phyloP scores from a whole-genome alignment of 78 protist species.

The Monosiga brevicollis region DNA sequence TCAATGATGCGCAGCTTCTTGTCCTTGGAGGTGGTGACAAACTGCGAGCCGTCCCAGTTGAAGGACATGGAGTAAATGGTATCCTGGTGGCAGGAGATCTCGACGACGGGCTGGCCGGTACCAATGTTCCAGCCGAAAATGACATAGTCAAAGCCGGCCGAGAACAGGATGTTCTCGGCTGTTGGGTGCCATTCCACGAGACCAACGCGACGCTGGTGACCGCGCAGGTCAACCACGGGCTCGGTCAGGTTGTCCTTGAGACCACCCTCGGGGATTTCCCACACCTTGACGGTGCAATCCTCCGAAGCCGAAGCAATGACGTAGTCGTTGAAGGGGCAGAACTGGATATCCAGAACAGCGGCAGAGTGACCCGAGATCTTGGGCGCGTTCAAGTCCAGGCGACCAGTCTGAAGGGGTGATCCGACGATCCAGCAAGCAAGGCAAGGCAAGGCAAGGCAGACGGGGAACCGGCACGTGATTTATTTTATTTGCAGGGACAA shows the following conservation, averaged over 20 bases:
- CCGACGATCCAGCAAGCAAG: too few species aligned
- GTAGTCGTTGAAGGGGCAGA: constrained; percentile 88
- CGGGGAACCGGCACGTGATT: too few species aligned
- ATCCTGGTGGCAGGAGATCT: constrained; percentile 50
- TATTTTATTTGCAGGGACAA: too few species aligned
- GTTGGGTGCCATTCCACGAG: constrained; percentile 70
- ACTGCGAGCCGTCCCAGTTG: constrained; percentile 75
- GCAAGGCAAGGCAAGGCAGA: too few species aligned
- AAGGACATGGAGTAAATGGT: constrained; percentile 63
- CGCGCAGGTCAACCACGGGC: constrained; percentile 59
- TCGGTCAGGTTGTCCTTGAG: constrained; percentile 24
- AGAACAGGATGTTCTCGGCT: constrained; percentile 80
- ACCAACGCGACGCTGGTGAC: constrained; percentile 86
- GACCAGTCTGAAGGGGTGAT: constrained; percentile 3
- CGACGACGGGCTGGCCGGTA: constrained; percentile 38
- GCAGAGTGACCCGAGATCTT: constrained; percentile 76
- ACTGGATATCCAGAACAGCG: constrained; percentile 80
- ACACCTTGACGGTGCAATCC: constrained; percentile 79
- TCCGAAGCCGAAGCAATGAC: constrained; percentile 86
- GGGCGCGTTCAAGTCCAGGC: constrained; percentile 38
- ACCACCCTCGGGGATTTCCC: constrained; percentile 88
- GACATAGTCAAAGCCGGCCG: constrained; percentile 22
- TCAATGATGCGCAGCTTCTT: constrained; percentile 84
- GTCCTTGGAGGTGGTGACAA: constrained; percentile 80
- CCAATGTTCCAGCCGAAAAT: constrained; percentile 85